Conservation (phyloP, 495 filamentous ascomycete species). For the Xylaria flabelliformis region DNA sequence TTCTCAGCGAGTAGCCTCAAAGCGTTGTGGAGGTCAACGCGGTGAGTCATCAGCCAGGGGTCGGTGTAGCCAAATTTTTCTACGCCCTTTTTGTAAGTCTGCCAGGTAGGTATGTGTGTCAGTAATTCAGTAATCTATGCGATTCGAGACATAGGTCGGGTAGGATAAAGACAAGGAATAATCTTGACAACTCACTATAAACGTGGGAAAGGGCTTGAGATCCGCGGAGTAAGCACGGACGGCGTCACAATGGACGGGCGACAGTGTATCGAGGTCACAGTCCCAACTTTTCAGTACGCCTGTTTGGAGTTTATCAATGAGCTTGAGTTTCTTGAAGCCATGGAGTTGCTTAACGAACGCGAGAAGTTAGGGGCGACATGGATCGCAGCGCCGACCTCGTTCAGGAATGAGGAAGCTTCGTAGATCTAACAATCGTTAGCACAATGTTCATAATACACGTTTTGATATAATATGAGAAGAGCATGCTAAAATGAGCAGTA, state of each 20-base stretch:
- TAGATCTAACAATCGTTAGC: conserved; percentile 45
- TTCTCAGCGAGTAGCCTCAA: conserved; percentile 46
- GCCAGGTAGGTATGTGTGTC: background rate
- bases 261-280: conserved; percentile 56
- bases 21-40: conserved; percentile 33
- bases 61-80: background rate
- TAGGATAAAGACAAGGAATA: background rate
- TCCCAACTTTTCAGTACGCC: conserved; percentile 62
- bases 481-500: background rate
- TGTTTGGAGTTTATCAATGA: conserved; percentile 96
- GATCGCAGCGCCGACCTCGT: conserved; percentile 64
- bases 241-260: conserved; percentile 16
- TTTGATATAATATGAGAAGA: background rate
- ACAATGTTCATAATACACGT: background rate
- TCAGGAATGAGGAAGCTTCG: conserved; percentile 56
- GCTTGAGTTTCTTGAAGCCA: conserved; percentile 86
- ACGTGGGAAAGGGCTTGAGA: background rate
- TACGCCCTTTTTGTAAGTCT: background rate
- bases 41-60: conserved; percentile 14
- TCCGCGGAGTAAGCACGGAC: background rate
- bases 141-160: background rate
- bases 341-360: conserved; percentile 82
- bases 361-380: conserved; percentile 52
- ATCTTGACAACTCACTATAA: background rate
- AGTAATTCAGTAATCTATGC: background rate